These are phyloP conservation scores for Rhizoctonia solani DNA, from an alignment of 1,284 basidiomycete species.

Conservation along the genomic window DNA sequence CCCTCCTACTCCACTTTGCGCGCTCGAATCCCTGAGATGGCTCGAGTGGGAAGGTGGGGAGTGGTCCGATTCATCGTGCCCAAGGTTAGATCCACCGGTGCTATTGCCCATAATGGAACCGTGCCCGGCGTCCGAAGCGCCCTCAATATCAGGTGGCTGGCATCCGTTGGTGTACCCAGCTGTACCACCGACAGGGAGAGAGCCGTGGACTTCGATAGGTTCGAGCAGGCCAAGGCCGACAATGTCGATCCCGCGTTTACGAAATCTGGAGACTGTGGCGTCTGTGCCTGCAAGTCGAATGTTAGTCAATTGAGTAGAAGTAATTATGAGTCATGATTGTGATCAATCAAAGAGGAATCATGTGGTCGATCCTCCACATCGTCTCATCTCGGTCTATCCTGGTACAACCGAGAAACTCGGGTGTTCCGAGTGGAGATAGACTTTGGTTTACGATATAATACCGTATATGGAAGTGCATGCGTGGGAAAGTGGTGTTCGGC, in stretches of 20 bases:
- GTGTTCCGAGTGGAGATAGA: too few species aligned
- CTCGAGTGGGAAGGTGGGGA: constrained; percentile 7
- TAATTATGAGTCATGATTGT: too few species aligned
- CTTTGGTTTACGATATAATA: too few species aligned
- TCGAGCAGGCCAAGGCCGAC: constrained; percentile 77
- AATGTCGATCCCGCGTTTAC: constrained; percentile 82
- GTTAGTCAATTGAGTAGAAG: neutral
- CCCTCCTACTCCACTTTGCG: neutral
- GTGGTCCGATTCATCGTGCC: neutral
- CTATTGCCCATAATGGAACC: neutral
- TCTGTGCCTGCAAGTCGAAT: constrained; percentile 75
- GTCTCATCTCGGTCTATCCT: too few species aligned
- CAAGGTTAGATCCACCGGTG: neutral
- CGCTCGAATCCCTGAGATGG: neutral
- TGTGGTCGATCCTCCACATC: too few species aligned
- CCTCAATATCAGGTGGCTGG: neutral
- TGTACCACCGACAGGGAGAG: constrained; percentile 8
- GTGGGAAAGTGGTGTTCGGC: too few species aligned
- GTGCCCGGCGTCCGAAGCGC: constrained; percentile 24
- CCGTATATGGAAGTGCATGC: too few species aligned
- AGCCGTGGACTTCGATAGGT: constrained; percentile 75
- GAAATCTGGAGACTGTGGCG: constrained; percentile 89
- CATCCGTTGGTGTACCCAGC: neutral
- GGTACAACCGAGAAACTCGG: too few species aligned
- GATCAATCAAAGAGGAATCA: constrained; percentile 1